Conservation (phyloP, 306 rosid species). For the Vicia villosa region DNA sequence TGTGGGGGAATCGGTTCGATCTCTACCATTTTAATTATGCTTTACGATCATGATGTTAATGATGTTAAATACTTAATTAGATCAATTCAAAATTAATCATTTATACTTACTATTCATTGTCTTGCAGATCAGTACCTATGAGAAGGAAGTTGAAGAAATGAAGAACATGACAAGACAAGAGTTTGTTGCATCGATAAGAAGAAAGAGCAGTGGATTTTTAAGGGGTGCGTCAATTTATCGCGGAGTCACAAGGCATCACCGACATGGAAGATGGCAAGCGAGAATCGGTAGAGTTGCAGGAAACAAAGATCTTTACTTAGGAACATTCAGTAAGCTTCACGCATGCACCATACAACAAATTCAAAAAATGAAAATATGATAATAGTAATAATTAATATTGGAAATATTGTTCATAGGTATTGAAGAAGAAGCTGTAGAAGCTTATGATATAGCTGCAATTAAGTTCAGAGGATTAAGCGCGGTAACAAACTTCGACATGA, state of each 20-base stretch:
- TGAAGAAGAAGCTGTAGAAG: slow-evolving; percentile 98
- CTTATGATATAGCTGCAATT: slow-evolving; percentile 95
- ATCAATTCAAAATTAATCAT: not conserved
- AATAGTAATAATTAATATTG: not conserved
- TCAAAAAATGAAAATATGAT: not conserved
- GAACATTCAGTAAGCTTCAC: slow-evolving; percentile 81
- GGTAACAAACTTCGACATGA: slow-evolving; percentile 96
- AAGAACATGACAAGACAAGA: no score
- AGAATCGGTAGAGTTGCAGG: slow-evolving; percentile 99
- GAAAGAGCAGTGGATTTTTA: no score
- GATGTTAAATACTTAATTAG: not conserved
- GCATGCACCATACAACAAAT: not conserved
- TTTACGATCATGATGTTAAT: not conserved
- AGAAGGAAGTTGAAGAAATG: no score
- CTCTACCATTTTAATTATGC: no score
- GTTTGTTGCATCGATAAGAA: no score
- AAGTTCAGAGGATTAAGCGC: slow-evolving; percentile 95
- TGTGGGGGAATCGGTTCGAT: no score
- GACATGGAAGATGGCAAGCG: slow-evolving; percentile 99
- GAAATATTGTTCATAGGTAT: slow-evolving; percentile 53
- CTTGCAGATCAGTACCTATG: slow-evolving; percentile 83
- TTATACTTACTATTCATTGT: not conserved
- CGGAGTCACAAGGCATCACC: no score
- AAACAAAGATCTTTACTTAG: slow-evolving; percentile 96
- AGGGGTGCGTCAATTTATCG: no score